These are phyloP conservation scores for Clavulina sp. DNA, from an alignment of 768 basidiomycete genomes.

Conservation along the genomic window DNA sequence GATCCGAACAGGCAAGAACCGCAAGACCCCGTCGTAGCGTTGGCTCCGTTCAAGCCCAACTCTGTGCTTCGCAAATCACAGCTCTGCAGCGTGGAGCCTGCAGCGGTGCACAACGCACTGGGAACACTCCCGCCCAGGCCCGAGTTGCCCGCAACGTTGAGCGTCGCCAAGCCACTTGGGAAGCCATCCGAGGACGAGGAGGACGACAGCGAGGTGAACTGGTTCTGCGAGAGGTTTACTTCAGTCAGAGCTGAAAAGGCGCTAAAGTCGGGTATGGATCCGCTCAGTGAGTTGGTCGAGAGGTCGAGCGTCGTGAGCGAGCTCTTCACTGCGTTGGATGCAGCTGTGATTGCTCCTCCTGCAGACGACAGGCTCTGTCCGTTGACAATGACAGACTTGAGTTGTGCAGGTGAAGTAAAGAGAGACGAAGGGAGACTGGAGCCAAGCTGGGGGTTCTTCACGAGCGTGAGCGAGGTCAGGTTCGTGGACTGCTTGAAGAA, in stretches of 20 bases:
- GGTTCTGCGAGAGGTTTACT: constrained; percentile 8
- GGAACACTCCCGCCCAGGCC: not conserved
- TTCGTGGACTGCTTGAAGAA: constrained; percentile 2
- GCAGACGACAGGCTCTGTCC: constrained; percentile 20
- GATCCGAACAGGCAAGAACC: not conserved
- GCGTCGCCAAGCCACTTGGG: not conserved
- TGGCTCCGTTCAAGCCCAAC: not conserved
- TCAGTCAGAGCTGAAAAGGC: constrained; percentile 3
- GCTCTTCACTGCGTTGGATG: not conserved
- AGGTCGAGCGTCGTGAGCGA: constrained; percentile 21
- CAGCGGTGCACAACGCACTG: not conserved
- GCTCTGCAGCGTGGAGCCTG: not conserved
- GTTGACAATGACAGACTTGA: constrained; percentile 8
- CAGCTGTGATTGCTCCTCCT: too few species aligned
- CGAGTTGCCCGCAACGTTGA: not conserved
- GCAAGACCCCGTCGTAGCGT: not conserved
- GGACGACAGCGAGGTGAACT: constrained; percentile 8
- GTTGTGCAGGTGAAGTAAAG: not conserved
- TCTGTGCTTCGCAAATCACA: not conserved
- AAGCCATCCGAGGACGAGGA: too few species aligned
- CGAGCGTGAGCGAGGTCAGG: constrained; percentile 6
- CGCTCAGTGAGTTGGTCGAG: constrained; percentile 6
- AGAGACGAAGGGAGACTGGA: not conserved
- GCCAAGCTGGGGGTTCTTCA: constrained; percentile 4
- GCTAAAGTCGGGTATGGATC: constrained; percentile 2